These are phyloP conservation scores for Fusarium agapanthi DNA, from an alignment of 2,329 filamentous ascomycete genomes.

Conservation along the genomic window DNA sequence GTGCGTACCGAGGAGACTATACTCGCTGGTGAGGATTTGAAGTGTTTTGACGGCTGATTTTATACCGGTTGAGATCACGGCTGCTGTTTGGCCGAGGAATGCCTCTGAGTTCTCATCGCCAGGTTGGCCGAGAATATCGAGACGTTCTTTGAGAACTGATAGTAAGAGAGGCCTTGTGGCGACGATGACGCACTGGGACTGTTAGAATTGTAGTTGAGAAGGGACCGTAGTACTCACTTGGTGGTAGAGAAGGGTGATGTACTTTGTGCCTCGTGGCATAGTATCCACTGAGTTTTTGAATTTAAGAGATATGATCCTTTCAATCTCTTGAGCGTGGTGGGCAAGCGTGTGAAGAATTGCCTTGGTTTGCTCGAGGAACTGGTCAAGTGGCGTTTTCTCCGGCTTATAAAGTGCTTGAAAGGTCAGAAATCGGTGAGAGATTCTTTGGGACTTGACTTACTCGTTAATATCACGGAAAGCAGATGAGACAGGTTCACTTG, in stretches of 20 bases:
- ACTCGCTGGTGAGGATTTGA: constrained; percentile 49
- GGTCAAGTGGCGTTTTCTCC: constrained; percentile 45
- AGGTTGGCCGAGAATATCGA: constrained; percentile 41
- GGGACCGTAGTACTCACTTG: constrained; percentile 39
- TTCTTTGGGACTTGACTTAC: constrained; percentile 31
- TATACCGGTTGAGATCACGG: constrained; percentile 51
- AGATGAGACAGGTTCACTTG: constrained; percentile 50
- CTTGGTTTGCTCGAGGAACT: constrained; percentile 49
- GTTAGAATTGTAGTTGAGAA: background rate
- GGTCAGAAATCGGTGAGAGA: background rate
- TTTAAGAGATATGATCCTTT: constrained; percentile 47
- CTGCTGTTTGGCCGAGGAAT: constrained; percentile 46
- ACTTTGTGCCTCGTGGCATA: constrained; percentile 49
- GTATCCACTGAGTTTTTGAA: constrained; percentile 47
- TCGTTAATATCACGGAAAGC: constrained; percentile 47
- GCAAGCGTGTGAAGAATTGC: constrained; percentile 49
- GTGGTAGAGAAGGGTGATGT: constrained; percentile 51
- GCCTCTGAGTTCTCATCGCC: constrained; percentile 44
- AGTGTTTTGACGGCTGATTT: constrained; percentile 53
- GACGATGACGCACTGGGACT: constrained; percentile 48
- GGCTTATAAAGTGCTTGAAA: constrained; percentile 48
- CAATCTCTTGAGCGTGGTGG: constrained; percentile 50
- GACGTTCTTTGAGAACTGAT: constrained; percentile 49
- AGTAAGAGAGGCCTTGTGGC: constrained; percentile 51
- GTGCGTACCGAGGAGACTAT: constrained; percentile 47